phyloP scores from a whole-genome alignment of 2,329 filamentous ascomycete genomes.

The Coleophoma eucalyptorum region DNA sequence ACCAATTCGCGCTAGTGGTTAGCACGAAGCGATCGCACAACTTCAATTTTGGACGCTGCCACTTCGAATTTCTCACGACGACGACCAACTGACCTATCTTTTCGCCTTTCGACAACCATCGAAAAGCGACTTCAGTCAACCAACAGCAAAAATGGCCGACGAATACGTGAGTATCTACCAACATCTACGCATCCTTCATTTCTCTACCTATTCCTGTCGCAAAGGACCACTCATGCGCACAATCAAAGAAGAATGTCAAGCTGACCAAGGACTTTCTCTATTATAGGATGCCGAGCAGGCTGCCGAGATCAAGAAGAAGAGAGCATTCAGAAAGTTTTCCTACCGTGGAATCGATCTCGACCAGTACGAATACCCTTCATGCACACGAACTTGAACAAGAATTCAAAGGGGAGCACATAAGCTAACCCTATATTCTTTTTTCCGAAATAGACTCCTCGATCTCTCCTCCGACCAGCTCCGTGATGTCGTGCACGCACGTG shows the following conservation, averaged over 20 bases:
- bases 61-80: constrained; percentile 4
- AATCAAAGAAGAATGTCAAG: constrained; percentile 4
- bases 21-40: neutral
- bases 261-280: constrained; percentile 28
- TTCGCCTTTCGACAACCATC: constrained; percentile 24
- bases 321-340: constrained; percentile 99
- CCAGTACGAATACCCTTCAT: constrained; percentile 64
- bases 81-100: constrained; percentile 8
- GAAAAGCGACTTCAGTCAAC: constrained; percentile 19
- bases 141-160: constrained; percentile 73
- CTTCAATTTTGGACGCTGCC: constrained; percentile 9
- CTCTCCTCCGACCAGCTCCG: constrained; percentile 98
- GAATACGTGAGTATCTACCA: constrained; percentile 61
- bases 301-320: constrained; percentile 99
- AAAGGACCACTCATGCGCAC: neutral
- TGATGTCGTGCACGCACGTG: constrained; percentile 98
- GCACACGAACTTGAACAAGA: constrained; percentile 16
- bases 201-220: neutral
- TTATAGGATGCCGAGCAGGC: constrained; percentile 91
- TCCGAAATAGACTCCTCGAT: constrained; percentile 79
- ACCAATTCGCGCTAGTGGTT: neutral
- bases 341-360: constrained; percentile 99
- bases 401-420: constrained; percentile 28
- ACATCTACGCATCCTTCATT: neutral
- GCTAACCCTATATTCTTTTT: constrained; percentile 27